Evolutionary conservation across 192 early-diverging fungal species (phyloP), one percentile per base, ranked within the genome.

Genomic region (Coemansia sp.): DNA sequence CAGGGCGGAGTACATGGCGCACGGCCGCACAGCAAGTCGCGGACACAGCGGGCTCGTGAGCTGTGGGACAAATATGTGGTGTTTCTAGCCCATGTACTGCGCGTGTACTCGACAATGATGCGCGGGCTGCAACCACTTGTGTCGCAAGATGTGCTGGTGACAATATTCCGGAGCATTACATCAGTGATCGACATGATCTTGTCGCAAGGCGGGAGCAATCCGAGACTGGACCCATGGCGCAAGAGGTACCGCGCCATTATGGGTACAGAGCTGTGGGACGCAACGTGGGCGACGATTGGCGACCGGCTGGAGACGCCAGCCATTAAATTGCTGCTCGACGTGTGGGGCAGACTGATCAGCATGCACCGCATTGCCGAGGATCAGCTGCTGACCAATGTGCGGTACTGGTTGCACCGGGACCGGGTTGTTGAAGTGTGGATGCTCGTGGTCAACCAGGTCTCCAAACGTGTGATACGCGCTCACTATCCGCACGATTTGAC

Each of bases 231-330:
- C 29, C 22, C 25, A 1, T 81, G 78, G 78, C 22, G 29, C 6
- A 45, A 63, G 10, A 63, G 59, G 19, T 81, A 81, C 55, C 56
- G 63, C 23, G 51, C 14, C 25, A 23, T 65, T 19, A 65, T 81
- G 5, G 72, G 72, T 0, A 19, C 62, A n/a, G 68, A 75, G 35
- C 17, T 75, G 37, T 81, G 78, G 78, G 72, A 81, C 15, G 58
- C 53, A 49, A 81, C 78, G 1, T 81, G 78, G 78, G 69, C 58
- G 0, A 81, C 62, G 2, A 68, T 81, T 9, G 78, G 78, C 52
- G 72, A 81, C 23, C 69, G 72, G 21, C 72, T 81, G 15, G 78
- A 81, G 41, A 49, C 50, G 37, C 61, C 29, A 5, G 78, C 66
- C 9, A 62, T 81, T 45, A 75, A 81, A 54, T 69, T 81, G 15